Base-by-base conservation (phyloP, 1,284 basidiomycete genomes). In the Ganoderma sp. region DNA sequence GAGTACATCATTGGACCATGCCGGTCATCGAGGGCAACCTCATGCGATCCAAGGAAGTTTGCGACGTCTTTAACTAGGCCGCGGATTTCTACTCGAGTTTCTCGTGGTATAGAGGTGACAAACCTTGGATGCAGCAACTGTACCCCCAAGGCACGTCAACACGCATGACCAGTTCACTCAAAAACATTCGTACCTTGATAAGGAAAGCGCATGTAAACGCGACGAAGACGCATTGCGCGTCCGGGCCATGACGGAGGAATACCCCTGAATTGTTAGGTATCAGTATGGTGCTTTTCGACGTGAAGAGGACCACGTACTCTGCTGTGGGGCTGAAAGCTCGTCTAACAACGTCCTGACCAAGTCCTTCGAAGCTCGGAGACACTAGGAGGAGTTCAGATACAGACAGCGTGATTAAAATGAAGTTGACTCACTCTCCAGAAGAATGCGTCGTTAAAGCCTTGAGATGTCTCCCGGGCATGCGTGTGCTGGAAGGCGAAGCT, bases 161-260 rank as follows among this genome's bases (percentile, higher is more conserved):
- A 17, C 17, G 52, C 19, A 6, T n/a, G 25, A 41, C 14, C 7
- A n/a, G 8, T 14, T 25, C 58, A 28, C n/a, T 15, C 2, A 28
- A 28, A 28, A 15, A n/a, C 7, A 19, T 2, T 2, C 80, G 48
- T 73, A 90, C 91, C 83, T 93, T 93, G 70, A 94, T 85, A 15
- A 94, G 81, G 80, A 94, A 94, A 1, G 92, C 89, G 22, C 90
- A 89, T 6, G 93, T 93, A 72, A 95, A 96, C 0, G 91, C 91
- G n/a, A 92, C 86, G 74, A 94, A 94, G 28, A 96, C 88, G 69
- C 90, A 91, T 73, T 95, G 92, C 1, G 91, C 89, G 75, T 95
- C 93, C 1, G 93, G 92, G 0, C 92, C 93, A 75, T 94, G 91
- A 3, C 90, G 85, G 65, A 93, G 83, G 73, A 87, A 89, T 41